Conservation (phyloP, 176 grass and related monocot genomes). For the Bothriochloa decipiens region DNA sequence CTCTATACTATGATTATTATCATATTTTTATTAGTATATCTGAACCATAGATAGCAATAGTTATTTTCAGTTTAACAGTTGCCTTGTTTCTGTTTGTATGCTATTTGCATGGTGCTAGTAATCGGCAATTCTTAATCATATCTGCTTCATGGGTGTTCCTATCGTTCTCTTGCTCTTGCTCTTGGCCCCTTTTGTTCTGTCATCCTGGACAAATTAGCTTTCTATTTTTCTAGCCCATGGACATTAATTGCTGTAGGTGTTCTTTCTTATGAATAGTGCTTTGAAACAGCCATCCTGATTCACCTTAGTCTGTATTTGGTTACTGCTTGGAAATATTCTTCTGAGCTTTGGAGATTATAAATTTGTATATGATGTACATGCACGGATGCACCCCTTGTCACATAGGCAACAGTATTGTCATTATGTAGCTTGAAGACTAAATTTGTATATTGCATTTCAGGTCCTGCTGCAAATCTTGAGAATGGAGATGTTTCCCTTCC, state of each 20-base stretch:
- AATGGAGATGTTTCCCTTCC: conserved; percentile 54
- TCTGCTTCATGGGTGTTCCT: conserved; percentile 7
- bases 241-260: conserved; percentile 5
- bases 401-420: neutral
- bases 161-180: neutral
- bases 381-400: neutral
- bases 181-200: neutral
- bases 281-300: conserved; percentile 33
- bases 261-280: conserved; percentile 23
- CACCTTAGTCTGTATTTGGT: neutral
- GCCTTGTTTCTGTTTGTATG: neutral
- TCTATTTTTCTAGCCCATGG: neutral
- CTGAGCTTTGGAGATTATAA: too few species aligned
- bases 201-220: neutral
- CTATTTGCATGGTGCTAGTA: neutral
- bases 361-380: neutral
- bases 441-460: conserved; percentile 50
- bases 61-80: neutral
- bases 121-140: conserved; percentile 17
- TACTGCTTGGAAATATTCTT: too few species aligned
- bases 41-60: conserved; percentile 13
- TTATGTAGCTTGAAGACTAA: conserved; percentile 33
- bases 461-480: conserved; percentile 50
- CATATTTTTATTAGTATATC: conserved; percentile 3
- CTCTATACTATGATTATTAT: neutral